Percentiles rank a stretch among this genome's conserved stretches.
These are phyloP conservation scores for Talaromyces marneffei DNA, from an alignment of 2,329 filamentous ascomycete species.

Conservation along the genomic window DNA sequence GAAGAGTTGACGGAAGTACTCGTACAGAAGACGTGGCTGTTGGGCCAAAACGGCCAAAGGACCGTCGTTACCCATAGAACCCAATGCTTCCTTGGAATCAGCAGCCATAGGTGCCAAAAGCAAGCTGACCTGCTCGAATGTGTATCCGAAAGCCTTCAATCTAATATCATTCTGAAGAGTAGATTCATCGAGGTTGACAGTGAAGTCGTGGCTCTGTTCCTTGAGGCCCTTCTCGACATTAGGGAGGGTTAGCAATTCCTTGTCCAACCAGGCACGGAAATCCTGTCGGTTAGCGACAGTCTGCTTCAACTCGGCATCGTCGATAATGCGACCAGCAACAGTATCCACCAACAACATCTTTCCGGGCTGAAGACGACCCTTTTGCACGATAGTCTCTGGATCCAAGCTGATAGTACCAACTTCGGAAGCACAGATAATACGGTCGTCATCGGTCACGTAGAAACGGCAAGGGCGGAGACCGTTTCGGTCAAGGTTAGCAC, in stretches of 20 bases:
- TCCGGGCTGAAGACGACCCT: conserved; percentile 87
- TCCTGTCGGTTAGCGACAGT: conserved; percentile 81
- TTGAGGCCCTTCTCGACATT: conserved; percentile 61
- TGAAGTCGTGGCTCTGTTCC: conserved; percentile 55
- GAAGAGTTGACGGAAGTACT: conserved; percentile 97
- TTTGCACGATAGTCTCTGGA: conserved; percentile 82
- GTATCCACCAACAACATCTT: conserved; percentile 97
- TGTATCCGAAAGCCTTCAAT: conserved; percentile 85
- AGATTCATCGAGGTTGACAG: conserved; percentile 60
- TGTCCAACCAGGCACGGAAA: conserved; percentile 82
- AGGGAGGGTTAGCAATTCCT: conserved; percentile 75
- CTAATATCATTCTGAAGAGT: conserved; percentile 78
- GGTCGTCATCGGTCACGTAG: conserved; percentile 94
- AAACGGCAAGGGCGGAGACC: conserved; percentile 92
- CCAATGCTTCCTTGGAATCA: conserved; percentile 93
- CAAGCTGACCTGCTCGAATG: conserved; percentile 88
- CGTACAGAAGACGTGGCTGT: conserved; percentile 80
- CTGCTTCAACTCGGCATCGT: conserved; percentile 85
- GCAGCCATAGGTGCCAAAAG: conserved; percentile 92
- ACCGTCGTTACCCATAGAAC: conserved; percentile 96
- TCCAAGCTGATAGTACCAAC: conserved; percentile 91
- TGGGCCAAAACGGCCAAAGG: conserved; percentile 87
- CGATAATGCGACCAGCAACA: conserved; percentile 82
- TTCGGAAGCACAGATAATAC: conserved; percentile 94
- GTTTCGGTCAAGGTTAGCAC: conserved; percentile 93